phyloP scores from a whole-genome alignment of 2,329 filamentous ascomycete species.

The Chalara sp. region DNA sequence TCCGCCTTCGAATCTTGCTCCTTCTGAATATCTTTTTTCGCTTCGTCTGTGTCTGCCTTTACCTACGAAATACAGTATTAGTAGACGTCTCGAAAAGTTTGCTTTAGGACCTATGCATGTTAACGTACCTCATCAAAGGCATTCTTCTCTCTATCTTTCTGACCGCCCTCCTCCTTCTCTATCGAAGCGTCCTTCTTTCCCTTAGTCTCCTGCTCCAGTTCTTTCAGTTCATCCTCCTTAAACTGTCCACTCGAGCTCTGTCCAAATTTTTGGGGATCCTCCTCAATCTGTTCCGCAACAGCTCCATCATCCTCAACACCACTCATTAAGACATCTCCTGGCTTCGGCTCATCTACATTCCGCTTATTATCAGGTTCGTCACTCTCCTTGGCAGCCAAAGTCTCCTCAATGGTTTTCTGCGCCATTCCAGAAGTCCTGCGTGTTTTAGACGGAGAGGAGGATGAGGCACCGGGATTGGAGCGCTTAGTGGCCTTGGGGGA shows the following conservation, averaged over 20 bases:
- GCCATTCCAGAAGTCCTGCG: constrained; percentile 4
- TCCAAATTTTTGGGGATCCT: background rate
- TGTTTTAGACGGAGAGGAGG: constrained; percentile 1
- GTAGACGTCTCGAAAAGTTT: background rate
- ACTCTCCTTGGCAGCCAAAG: constrained; percentile 20
- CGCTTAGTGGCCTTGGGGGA: constrained; percentile 1
- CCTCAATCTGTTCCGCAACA: background rate
- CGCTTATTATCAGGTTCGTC: constrained; percentile 2
- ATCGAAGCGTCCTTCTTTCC: constrained; percentile 11
- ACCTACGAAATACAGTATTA: background rate
- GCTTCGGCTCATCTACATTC: background rate
- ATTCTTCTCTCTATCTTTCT: constrained; percentile 18
- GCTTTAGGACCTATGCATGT: constrained; percentile 4
- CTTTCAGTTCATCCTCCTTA: constrained; percentile 11
- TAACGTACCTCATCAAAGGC: constrained; percentile 22
- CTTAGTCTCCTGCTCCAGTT: background rate
- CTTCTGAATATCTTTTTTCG: constrained; percentile 14
- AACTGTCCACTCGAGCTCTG: background rate
- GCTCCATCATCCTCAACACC: constrained; percentile 20
- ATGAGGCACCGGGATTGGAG: background rate
- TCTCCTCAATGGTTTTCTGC: constrained; percentile 19
- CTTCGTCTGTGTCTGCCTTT: constrained; percentile 17
- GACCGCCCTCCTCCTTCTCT: constrained; percentile 5
- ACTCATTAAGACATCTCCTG: background rate
- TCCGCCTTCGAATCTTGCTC: constrained; percentile 17